Conservation (phyloP, 140 eudicot species). For the Cichorium intybus region DNA sequence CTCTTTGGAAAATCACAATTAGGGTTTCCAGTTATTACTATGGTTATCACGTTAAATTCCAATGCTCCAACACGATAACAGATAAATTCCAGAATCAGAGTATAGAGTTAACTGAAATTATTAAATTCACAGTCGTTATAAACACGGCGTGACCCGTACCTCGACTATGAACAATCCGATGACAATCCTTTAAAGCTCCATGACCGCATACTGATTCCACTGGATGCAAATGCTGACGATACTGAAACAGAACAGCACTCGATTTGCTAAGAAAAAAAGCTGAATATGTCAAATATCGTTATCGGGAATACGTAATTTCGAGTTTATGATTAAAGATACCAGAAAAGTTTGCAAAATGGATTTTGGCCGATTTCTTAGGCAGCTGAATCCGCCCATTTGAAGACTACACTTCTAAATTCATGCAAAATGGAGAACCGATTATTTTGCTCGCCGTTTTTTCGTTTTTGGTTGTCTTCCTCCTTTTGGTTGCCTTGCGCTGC, state of each 20-base stretch:
- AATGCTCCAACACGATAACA: not conserved
- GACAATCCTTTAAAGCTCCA: conserved; percentile 18
- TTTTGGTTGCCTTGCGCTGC: conserved; percentile 3
- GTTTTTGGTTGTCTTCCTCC: not conserved
- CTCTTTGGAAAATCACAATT: conserved; percentile 4
- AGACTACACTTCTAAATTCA: not conserved
- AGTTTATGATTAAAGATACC: conserved; percentile 14
- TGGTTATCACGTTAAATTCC: not conserved
- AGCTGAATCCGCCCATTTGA: conserved; percentile 31
- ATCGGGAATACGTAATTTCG: not conserved
- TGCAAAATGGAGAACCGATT: conserved; percentile 2
- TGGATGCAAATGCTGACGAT: conserved; percentile 28
- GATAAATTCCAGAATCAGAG: not conserved
- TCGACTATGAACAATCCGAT: conserved; percentile 13
- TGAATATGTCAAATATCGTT: not conserved
- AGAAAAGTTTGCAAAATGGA: conserved; percentile 24
- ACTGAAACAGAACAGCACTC: conserved; percentile 27
- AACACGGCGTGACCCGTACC: conserved; percentile 9
- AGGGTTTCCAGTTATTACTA: conserved; percentile 11
- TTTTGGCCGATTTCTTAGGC: conserved; percentile 28
- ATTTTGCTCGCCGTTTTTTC: not conserved
- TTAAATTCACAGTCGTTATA: not conserved
- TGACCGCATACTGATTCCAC: conserved; percentile 24
- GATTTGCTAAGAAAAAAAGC: not conserved
- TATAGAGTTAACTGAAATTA: not conserved